phyloP scores from a whole-genome alignment of 257 asterid genomes.

The Jasminum sambac region DNA sequence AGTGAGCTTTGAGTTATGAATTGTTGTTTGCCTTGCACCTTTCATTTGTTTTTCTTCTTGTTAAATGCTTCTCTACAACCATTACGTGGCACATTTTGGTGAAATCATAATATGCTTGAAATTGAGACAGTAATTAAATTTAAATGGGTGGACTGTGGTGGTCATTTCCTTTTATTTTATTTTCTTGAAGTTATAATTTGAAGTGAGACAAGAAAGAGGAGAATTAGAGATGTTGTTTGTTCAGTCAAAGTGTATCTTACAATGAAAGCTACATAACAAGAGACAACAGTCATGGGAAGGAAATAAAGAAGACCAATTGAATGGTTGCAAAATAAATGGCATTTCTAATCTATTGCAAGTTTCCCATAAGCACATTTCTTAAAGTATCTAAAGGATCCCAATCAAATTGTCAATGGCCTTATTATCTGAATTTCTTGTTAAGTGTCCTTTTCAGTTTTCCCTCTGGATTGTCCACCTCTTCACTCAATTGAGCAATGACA shows the following conservation, averaged over 20 bases:
- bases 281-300: conserved; percentile 3
- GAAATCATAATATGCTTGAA: neutral
- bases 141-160: neutral
- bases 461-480: no score
- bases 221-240: no score
- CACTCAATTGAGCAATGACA: no score
- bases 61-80: neutral
- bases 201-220: neutral
- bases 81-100: neutral
- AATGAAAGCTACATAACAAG: neutral
- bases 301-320: neutral
- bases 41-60: no score
- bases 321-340: neutral
- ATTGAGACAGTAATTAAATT: no score
- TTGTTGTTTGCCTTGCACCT: conserved; percentile 5
- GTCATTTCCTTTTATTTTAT: neutral
- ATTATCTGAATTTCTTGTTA: neutral
- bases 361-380: no score
- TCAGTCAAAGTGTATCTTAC: no score
- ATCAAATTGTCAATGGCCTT: neutral
- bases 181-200: neutral
- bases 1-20: conserved; percentile 8
- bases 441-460: neutral
- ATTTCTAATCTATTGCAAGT: no score
- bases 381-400: no score